These are phyloP conservation scores for Suhomyces yuchorum DNA, from an alignment of 1,139 yeast species.

Conservation along the genomic window DNA sequence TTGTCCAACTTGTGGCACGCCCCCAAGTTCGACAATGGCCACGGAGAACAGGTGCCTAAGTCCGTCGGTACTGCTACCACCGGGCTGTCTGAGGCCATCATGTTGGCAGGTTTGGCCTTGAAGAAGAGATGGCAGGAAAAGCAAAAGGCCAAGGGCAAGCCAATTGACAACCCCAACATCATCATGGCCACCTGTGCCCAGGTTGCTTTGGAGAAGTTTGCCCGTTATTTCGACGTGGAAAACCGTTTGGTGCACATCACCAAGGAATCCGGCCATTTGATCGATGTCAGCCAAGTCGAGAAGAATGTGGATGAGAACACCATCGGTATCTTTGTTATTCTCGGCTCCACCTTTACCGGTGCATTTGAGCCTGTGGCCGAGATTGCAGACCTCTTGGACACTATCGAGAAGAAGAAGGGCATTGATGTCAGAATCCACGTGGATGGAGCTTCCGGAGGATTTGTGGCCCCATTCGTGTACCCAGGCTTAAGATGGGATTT, in stretches of 20 bases:
- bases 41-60: slow-evolving; percentile 32
- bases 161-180: slow-evolving; percentile 72
- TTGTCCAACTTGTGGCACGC: slow-evolving; percentile 83
- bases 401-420: slow-evolving; percentile 69
- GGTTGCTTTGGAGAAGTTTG: slow-evolving; percentile 92
- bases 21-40: slow-evolving; percentile 38
- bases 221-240: slow-evolving; percentile 91
- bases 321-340: slow-evolving; percentile 84
- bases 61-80: slow-evolving; percentile 91
- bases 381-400: slow-evolving; percentile 63
- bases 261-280: slow-evolving; percentile 59
- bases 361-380: slow-evolving; percentile 78
- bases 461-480: slow-evolving; percentile 79
- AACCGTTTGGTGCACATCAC: slow-evolving; percentile 71
- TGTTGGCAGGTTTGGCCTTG: slow-evolving; percentile 91
- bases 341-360: slow-evolving; percentile 93
- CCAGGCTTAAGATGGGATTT: slow-evolving; percentile 87
- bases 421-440: slow-evolving; percentile 78
- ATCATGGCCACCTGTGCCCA: slow-evolving; percentile 95
- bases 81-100: slow-evolving; percentile 91
- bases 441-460: slow-evolving; percentile 92
- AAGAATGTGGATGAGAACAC: slow-evolving; percentile 84
- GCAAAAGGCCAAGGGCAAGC: slow-evolving; percentile 60
- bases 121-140: slow-evolving; percentile 83
- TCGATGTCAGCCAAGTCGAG: slow-evolving; percentile 61